These are phyloP conservation scores for Jamesozyma piceae DNA, from an alignment of 805 yeast genomes.

Conservation along the genomic window DNA sequence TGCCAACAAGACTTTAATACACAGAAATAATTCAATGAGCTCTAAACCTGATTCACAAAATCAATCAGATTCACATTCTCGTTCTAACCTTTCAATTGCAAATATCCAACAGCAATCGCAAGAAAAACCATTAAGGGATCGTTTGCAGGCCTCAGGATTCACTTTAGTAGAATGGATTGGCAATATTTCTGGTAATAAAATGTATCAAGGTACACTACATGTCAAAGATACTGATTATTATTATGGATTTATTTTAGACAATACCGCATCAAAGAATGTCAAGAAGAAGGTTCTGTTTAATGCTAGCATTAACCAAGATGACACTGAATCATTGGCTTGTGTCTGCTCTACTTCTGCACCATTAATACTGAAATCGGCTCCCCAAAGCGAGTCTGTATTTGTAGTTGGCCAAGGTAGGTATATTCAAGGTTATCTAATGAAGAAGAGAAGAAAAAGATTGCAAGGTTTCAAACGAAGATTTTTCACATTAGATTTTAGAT, in stretches of 20 bases:
- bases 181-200: slow-evolving; percentile 48
- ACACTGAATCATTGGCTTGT: slow-evolving; percentile 10
- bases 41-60: slow-evolving; percentile 1
- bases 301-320: slow-evolving; percentile 30
- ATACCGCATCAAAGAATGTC: slow-evolving; percentile 77
- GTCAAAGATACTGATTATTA: slow-evolving; percentile 57
- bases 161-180: slow-evolving; percentile 46
- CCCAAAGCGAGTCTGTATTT: slow-evolving; percentile 11
- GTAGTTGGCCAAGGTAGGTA: slow-evolving; percentile 47
- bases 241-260: slow-evolving; percentile 80
- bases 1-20: slow-evolving; percentile 16
- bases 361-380: slow-evolving; percentile 6
- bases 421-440: slow-evolving; percentile 68
- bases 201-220: slow-evolving; percentile 52
- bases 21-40: slow-evolving; percentile 13
- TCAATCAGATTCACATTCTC: slow-evolving; percentile 4
- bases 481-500: slow-evolving; percentile 71
- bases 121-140: slow-evolving; percentile 44
- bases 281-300: slow-evolving; percentile 73
- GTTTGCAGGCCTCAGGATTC: slow-evolving; percentile 46
- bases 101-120: slow-evolving; percentile 30
- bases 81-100: slow-evolving; percentile 4
- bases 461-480: slow-evolving; percentile 84
- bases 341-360: slow-evolving; percentile 12
- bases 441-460: slow-evolving; percentile 70